These are phyloP conservation scores for Leptographium wingfieldii DNA, from an alignment of 2,329 filamentous ascomycete genomes.

Conservation along the genomic window DNA sequence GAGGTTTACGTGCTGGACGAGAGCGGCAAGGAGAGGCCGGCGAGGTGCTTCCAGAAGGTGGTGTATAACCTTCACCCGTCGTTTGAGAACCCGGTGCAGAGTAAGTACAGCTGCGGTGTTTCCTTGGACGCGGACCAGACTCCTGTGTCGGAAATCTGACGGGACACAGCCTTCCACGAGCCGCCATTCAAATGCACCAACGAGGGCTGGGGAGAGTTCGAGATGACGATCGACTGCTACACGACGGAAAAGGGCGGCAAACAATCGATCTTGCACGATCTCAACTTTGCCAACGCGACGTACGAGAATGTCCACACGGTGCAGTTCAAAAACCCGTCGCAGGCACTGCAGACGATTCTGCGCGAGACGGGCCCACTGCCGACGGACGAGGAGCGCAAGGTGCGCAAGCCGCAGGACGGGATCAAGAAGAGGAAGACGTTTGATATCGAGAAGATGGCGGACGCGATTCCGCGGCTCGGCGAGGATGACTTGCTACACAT, in stretches of 20 bases:
- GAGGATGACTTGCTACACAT: slow-evolving; percentile 92
- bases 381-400: slow-evolving; percentile 53
- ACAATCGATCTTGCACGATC: slow-evolving; percentile 67
- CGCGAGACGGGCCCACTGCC: slow-evolving; percentile 79
- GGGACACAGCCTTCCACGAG: slow-evolving; percentile 55
- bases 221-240: slow-evolving; percentile 76
- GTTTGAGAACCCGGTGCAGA: slow-evolving; percentile 76
- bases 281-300: slow-evolving; percentile 72
- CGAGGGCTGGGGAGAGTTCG: slow-evolving; percentile 98
- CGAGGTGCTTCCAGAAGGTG: slow-evolving; percentile 81
- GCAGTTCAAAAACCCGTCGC: slow-evolving; percentile 85
- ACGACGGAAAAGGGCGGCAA: slow-evolving; percentile 79
- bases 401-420: slow-evolving; percentile 51
- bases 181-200: slow-evolving; percentile 83
- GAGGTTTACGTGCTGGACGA: slow-evolving; percentile 76
- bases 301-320: slow-evolving; percentile 78
- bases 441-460: slow-evolving; percentile 95
- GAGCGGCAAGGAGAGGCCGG: slow-evolving; percentile 69
- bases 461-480: slow-evolving; percentile 73
- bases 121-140: background rate
- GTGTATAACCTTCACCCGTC: slow-evolving; percentile 89
- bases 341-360: slow-evolving; percentile 65
- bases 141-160: background rate
- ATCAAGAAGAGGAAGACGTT: slow-evolving; percentile 65
- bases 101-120: slow-evolving; percentile 40